Percentiles rank a stretch among this genome's conserved stretches.
Conservation (phyloP, 2,329 filamentous ascomycete species). For the Xylaria sp. region DNA sequence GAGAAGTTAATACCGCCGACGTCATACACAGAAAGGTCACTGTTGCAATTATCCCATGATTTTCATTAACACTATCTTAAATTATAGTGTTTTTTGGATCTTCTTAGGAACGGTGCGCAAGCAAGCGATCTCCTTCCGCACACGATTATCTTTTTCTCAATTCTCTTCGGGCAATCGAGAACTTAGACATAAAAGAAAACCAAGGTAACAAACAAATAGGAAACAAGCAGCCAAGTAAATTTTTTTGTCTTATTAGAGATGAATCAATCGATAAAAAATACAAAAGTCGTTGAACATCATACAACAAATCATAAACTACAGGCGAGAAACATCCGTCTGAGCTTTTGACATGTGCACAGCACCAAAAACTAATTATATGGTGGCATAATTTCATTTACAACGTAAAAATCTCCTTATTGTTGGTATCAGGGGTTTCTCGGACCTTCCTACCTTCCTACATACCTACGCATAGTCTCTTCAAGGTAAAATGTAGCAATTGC, state of each 20-base stretch:
- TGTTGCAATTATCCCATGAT: conserved; percentile 1
- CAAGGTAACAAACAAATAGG: conserved; percentile 30
- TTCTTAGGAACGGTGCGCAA: conserved; percentile 23
- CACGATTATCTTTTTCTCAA: conserved; percentile 36
- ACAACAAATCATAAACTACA: neutral
- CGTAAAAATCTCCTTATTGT: too few relatives aligned
- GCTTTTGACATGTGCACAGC: neutral
- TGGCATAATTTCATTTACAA: too few relatives aligned
- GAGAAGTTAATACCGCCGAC: conserved; percentile 7
- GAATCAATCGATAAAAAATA: conserved; percentile 34
- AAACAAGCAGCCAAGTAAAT: conserved; percentile 29
- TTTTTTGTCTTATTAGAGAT: conserved; percentile 37
- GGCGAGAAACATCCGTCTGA: neutral
- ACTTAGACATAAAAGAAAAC: conserved; percentile 17
- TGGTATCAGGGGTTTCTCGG: too few relatives aligned
- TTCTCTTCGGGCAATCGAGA: conserved; percentile 21
- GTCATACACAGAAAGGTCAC: neutral
- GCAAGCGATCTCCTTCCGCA: conserved; percentile 39
- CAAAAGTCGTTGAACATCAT: conserved; percentile 30
- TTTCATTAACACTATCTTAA: conserved; percentile 22
- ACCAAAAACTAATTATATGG: too few relatives aligned
- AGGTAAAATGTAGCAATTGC: too few relatives aligned
- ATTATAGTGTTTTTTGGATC: conserved; percentile 31
- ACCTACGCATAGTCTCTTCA: too few relatives aligned
- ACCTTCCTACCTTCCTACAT: too few relatives aligned